Evolutionary conservation across 331 rosid genomes (phyloP), one percentile per base, ranked within the genome.

Genomic region (Erythrophleum ivorense): DNA sequence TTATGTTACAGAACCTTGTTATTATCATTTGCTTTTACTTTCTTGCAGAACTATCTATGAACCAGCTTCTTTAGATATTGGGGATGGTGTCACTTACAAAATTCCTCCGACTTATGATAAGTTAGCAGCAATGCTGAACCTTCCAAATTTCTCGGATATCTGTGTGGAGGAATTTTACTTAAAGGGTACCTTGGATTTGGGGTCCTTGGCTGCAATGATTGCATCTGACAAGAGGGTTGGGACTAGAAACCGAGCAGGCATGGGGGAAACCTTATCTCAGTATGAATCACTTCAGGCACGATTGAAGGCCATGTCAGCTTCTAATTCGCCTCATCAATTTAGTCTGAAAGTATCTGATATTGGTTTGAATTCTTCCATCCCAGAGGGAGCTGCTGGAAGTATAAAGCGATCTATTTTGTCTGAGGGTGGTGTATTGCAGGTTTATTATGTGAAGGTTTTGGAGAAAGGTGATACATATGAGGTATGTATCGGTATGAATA

Each of bases 381-480:
- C 97, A 3, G 99, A 96, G 88, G 99, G 99, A 82, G 98, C 99
- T 31, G 98, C 99, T 41, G 99, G 99, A 88, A 93, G 59, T 82
- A 96, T 96, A 84, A 96, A 89, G 84, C 89, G 98, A 46, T 88
- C 88, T 80, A 92, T 96, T 89, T 89, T 96, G 86, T 94, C 97
- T 0, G 99, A 96, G 88, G 92, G 98, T 77, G 99, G 99, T 76
- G 91, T 92, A 49, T 86, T 94, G 83, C 99, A 96, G 83, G 87
- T 92, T 86, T 92, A 94, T 82, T 92, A 92, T 82, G 99, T 96
- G 77, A 96, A 96, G 91, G 99, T 96, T 90, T 88, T 94, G 89
- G 99, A 96, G 90, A 96, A 96, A 87, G 98, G 99, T 78, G 99
- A 96, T 86, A 86, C 99, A 52, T 96, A 96, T 55, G 99, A 96